Evolutionary conservation across 495 filamentous ascomycete genomes (phyloP), one percentile per base, ranked within the genome.

Genomic region (Cudoniella acicularis): DNA sequence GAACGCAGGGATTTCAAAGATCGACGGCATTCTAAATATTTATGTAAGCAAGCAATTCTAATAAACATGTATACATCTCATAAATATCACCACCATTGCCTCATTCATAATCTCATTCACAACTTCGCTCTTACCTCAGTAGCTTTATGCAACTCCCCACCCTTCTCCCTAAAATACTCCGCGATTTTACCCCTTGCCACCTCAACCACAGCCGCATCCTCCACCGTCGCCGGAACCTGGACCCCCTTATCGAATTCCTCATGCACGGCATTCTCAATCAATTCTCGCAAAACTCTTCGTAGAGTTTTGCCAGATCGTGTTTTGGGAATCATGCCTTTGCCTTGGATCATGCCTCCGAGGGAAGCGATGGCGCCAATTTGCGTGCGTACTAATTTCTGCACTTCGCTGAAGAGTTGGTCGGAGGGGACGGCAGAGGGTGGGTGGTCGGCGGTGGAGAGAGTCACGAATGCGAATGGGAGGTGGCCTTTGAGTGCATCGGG

Each of bases 261-360:
- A 23, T 77, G 72, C 25, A 78, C 75, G 8, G 78, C 80, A 51
- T 83, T 81, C 78, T 96, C 92, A 2, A 96, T 68, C 59, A 96
- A 69, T 73, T 94, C 90, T 48, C 86, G 78, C 73, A 96, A 66
- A 25, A 94, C 89, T 55, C 92, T 77, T 13, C 93, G 75, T 57
- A 96, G 66, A 24, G 89, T 96, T 81, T 96, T 96, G 3, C 92
- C 92, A 23, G 85, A 89, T 21, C 92, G 73, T 25, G 92, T 97
- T 75, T 91, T 92, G 6, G 92, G 92, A 51, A 96, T 96, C 82
- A 96, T 92, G n/a, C 87, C 89, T 42, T 83, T 83, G 8, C 90
- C 88, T 60, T 88, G 84, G 26, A 96, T 90, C 64, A 96, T 87
- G 1, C 91, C 91, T 18, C 90, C 90, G 0, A 97, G 74, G 1